Conservation (phyloP, 805 yeast species). For the Isabelozyma gotoi region DNA sequence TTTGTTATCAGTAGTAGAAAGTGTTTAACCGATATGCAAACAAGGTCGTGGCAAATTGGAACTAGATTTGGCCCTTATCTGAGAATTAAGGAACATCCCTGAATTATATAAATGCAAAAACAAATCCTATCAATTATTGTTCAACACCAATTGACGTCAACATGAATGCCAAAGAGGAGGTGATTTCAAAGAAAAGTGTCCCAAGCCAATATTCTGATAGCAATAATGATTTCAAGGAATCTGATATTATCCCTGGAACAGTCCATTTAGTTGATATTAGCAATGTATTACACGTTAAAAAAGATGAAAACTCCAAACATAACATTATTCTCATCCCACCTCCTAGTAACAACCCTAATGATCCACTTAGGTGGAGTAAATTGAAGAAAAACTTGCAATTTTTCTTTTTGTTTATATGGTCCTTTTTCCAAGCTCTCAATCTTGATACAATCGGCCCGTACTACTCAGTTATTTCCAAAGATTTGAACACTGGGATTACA, state of each 20-base stretch:
- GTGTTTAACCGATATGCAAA: too few relatives aligned
- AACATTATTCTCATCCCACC: conserved; percentile 35
- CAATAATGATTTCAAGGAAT: too few relatives aligned
- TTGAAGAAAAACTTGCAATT: conserved; percentile 30
- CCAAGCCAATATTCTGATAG: too few relatives aligned
- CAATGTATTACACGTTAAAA: conserved; percentile 26
- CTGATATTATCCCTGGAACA: conserved; percentile 50
- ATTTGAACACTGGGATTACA: conserved; percentile 19
- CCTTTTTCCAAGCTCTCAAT: conserved; percentile 22
- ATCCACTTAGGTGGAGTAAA: conserved; percentile 36
- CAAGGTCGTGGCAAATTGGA: too few relatives aligned
- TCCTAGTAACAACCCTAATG: conserved; percentile 31
- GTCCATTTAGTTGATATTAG: conserved; percentile 47
- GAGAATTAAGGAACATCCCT: too few relatives aligned
- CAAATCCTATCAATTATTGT: too few relatives aligned
- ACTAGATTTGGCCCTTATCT: too few relatives aligned
- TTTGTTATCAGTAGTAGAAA: too few relatives aligned
- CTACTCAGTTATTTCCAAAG: conserved; percentile 24
- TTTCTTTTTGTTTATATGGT: conserved; percentile 24
- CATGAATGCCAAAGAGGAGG: too few relatives aligned
- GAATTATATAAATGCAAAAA: too few relatives aligned
- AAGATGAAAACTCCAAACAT: conserved; percentile 11
- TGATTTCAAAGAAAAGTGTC: too few relatives aligned
- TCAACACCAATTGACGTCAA: too few relatives aligned
- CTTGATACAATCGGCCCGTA: conserved; percentile 28